phyloP scores from a whole-genome alignment of 1,284 basidiomycete species.

The Trichosporon ovoides region DNA sequence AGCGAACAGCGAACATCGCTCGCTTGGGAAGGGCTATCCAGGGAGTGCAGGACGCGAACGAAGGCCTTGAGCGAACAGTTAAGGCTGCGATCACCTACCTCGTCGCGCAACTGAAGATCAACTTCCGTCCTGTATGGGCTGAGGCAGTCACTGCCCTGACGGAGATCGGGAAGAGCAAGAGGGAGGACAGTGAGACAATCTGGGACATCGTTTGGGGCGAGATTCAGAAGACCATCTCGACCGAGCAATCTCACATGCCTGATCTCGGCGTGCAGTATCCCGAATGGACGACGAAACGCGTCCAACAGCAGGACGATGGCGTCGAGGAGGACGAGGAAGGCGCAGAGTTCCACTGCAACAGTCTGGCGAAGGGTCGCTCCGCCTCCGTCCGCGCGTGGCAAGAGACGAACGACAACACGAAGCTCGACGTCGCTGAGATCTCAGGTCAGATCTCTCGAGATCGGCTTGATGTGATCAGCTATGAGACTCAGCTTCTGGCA shows the following conservation, averaged over 20 bases:
- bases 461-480: slow-evolving; percentile 67
- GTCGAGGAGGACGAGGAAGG: slow-evolving; percentile 33
- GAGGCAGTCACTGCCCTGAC: slow-evolving; percentile 69
- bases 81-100: slow-evolving; percentile 31
- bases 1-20: slow-evolving; percentile 66
- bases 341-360: slow-evolving; percentile 43
- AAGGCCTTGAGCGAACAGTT: slow-evolving; percentile 7
- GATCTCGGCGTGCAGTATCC: slow-evolving; percentile 36
- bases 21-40: slow-evolving; percentile 21
- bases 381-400: slow-evolving; percentile 26
- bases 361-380: slow-evolving; percentile 26
- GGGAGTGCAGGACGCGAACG: slow-evolving; percentile 5
- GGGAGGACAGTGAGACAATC: slow-evolving; percentile 56
- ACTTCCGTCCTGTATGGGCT: slow-evolving; percentile 79
- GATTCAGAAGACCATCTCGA: slow-evolving; percentile 48
- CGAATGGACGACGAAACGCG: slow-evolving; percentile 27
- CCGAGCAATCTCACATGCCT: slow-evolving; percentile 21
- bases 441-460: slow-evolving; percentile 60
- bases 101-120: slow-evolving; percentile 72
- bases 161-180: slow-evolving; percentile 55
- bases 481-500: slow-evolving; percentile 72
- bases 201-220: slow-evolving; percentile 69
- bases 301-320: slow-evolving; percentile 11
- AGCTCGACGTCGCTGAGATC: slow-evolving; percentile 35
- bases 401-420: slow-evolving; percentile 21